Conservation (phyloP, 441 rosid genomes). For the Euphorbia celastroides region DNA sequence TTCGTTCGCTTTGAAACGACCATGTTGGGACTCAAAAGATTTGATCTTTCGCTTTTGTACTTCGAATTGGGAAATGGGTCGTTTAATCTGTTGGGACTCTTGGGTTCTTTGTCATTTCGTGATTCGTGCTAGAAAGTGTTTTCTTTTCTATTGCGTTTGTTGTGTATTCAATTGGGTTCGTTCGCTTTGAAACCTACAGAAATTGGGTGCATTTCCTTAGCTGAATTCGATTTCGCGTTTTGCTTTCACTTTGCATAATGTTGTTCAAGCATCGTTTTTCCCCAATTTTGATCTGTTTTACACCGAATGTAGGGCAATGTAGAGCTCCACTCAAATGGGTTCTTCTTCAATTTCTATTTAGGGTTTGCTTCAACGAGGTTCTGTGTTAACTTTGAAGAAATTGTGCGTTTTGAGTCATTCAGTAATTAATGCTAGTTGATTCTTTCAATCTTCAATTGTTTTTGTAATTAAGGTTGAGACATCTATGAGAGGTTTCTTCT, state of each 20-base stretch:
- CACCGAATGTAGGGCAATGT: not conserved
- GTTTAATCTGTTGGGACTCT: not conserved
- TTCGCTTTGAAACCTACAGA: not conserved
- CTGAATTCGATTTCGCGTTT: conserved; percentile 10
- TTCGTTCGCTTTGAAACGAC: not conserved
- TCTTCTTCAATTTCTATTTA: not conserved
- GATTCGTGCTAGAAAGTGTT: conserved; percentile 3
- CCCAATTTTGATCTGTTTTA: not conserved
- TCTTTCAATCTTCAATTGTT: conserved; percentile 3
- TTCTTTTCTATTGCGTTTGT: conserved; percentile 11
- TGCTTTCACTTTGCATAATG: not conserved
- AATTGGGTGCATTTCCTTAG: not conserved
- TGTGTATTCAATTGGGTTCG: conserved; percentile 8
- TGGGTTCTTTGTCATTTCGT: conserved; percentile 22
- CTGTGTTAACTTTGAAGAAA: not conserved
- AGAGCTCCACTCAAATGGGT: not conserved
- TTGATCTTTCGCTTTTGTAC: not conserved
- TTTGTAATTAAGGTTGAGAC: not conserved
- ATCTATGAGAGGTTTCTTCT: conserved; percentile 6
- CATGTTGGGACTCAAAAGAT: not conserved
- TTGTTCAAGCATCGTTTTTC: not conserved
- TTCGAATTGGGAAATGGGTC: conserved; percentile 6
- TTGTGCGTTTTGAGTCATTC: not conserved
- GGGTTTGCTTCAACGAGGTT: conserved; percentile 1
- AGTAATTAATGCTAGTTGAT: not conserved